Percentiles rank a stretch among this genome's conserved stretches.
phyloP scores from a whole-genome alignment of 2,329 filamentous ascomycete species.

The Emydomyces testavorans region DNA sequence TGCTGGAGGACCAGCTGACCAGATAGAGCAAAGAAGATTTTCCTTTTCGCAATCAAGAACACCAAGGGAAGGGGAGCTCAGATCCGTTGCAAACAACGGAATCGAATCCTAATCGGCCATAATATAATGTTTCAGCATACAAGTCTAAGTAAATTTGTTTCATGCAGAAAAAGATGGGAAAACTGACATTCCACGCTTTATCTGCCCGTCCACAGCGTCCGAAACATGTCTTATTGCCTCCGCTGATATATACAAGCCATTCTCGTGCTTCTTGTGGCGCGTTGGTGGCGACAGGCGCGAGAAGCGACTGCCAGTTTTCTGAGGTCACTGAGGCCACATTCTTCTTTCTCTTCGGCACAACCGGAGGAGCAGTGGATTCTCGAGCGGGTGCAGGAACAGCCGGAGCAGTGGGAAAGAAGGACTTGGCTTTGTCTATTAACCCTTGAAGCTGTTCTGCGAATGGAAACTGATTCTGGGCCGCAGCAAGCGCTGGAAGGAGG shows the following conservation, averaged over 20 bases:
- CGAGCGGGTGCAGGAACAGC: constrained; percentile 28
- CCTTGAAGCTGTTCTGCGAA: constrained; percentile 36
- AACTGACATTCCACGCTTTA: constrained; percentile 40
- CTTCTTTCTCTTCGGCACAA: constrained; percentile 40
- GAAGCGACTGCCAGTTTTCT: constrained; percentile 46
- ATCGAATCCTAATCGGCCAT: constrained; percentile 38
- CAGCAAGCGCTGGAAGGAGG: constrained; percentile 63
- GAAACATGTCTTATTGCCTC: constrained; percentile 54
- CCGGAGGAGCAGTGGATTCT: constrained; percentile 33
- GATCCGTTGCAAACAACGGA: constrained; percentile 42
- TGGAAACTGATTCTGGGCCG: constrained; percentile 49
- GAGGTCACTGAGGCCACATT: constrained; percentile 44
- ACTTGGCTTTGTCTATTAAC: constrained; percentile 44
- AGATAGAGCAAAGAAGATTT: constrained; percentile 48
- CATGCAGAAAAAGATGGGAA: not conserved
- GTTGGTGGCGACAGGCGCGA: constrained; percentile 36
- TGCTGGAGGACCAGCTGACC: constrained; percentile 46
- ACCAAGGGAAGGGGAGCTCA: constrained; percentile 46
- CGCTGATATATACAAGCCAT: constrained; percentile 52
- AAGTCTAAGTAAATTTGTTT: not conserved
- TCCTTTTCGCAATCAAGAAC: constrained; percentile 50
- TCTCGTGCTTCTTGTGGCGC: constrained; percentile 30
- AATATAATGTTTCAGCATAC: not conserved
- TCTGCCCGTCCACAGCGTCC: constrained; percentile 46
- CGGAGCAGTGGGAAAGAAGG: constrained; percentile 42